Base-by-base conservation (phyloP, 768 basidiomycete genomes). In the Hirschioporus abietinus region DNA sequence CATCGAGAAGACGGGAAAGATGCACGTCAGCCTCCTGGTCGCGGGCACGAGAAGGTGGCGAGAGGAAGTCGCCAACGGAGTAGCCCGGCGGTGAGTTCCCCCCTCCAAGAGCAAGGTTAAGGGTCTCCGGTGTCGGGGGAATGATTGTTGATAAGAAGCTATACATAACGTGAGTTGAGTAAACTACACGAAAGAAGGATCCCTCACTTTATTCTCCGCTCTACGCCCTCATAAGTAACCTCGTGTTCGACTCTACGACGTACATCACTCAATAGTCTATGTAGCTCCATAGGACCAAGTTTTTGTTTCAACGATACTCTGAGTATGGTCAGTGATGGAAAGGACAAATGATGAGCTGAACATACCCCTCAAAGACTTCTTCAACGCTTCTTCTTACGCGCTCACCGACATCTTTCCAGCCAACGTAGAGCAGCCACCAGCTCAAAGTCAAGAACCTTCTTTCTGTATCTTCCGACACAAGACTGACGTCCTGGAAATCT, bases 381-480 rank as follows among this genome's bases (percentile, higher is more conserved):
- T 93, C 89, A 0, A 95, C 93, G 0, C 85, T 90, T 35, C 83
- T 77, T 70, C 88, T 78, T 0, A 95, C 91, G 52, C 92, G 80
- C 69, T 87, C 86, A 0, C 85, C 87, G 0, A 98, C 83, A 66
- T 90, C 89, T 70, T 89, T 91, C 95, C 95, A 96, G 0, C 96
- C 95, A 3, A 94, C 90, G 73, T 97, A 89, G 65, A 96, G 72
- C 10, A 96, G 80, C 94, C 95, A 96, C 94, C 95, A 98, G 52
- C 88, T 92, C 71, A 96, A 84, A 0, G 91, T 93, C 63, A 97
- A 78, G 73, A 88, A 98, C 72, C 88, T 86, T 67, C 86, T 81
- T 75, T 96, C 94, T 6, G 87, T 86, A 65, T 90, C 90, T 36
- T 90, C 88, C 35, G 75, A 79, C 7, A 88, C 78, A n/a, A 72